Evolutionary conservation across 805 yeast species (phyloP).

Genomic region (Debaryomyces castellii): DNA sequence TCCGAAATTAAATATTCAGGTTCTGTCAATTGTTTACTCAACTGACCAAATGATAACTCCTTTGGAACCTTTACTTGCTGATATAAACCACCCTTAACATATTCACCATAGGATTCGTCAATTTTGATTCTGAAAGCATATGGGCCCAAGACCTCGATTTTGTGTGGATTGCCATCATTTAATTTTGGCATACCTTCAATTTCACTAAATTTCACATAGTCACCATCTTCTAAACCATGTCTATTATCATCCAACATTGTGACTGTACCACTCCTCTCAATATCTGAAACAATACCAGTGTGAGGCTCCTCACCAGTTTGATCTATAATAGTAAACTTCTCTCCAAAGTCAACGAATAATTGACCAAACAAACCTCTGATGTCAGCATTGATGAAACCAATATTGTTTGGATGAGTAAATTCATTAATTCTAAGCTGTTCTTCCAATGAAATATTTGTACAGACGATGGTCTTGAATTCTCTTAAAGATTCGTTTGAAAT

Average conservation of each 20-base stretch:
- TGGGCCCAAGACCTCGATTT: slow-evolving; percentile 90
- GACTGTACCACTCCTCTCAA: slow-evolving; percentile 87
- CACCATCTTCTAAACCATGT: slow-evolving; percentile 93
- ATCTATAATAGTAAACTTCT: slow-evolving; percentile 75
- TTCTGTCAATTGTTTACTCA: slow-evolving; percentile 59
- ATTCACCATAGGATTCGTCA: slow-evolving; percentile 57
- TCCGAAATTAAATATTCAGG: slow-evolving; percentile 86
- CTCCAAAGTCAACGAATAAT: slow-evolving; percentile 89
- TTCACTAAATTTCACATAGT: slow-evolving; percentile 82
- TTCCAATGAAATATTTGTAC: slow-evolving; percentile 72
- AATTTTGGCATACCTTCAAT: slow-evolving; percentile 75
- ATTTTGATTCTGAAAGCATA: slow-evolving; percentile 78
- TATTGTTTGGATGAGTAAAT: slow-evolving; percentile 68
- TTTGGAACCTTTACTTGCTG: slow-evolving; percentile 88
- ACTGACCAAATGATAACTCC: slow-evolving; percentile 58
- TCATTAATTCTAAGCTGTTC: slow-evolving; percentile 74
- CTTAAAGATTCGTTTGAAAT: slow-evolving; percentile 54
- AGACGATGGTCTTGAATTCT: slow-evolving; percentile 76
- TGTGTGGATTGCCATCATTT: slow-evolving; percentile 71
- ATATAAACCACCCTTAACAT: slow-evolving; percentile 82
- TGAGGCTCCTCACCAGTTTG: slow-evolving; percentile 91
- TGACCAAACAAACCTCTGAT: slow-evolving; percentile 86
- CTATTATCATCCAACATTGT: slow-evolving; percentile 88
- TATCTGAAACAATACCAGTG: slow-evolving; percentile 84
- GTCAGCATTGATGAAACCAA: slow-evolving; percentile 80